Percentiles rank a stretch among this genome's conserved stretches.
phyloP scores from a whole-genome alignment of 2,329 filamentous ascomycete genomes.

The Chaetomium globosum region DNA sequence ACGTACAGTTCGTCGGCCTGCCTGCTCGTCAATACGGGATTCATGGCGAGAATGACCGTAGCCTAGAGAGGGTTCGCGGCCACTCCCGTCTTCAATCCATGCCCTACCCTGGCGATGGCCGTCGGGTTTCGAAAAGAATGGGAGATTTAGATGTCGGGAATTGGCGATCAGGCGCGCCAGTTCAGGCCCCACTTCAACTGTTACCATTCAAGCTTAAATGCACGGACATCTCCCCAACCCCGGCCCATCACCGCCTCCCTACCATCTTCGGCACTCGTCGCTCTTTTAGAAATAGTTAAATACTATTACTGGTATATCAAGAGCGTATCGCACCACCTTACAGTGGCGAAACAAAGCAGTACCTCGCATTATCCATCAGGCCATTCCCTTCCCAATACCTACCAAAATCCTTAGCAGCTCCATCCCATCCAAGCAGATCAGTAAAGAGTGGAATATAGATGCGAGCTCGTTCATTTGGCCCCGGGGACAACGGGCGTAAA shows the following conservation, averaged over 20 bases:
- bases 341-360: background rate
- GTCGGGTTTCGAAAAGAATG: background rate
- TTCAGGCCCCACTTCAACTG: no score
- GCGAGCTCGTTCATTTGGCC: background rate
- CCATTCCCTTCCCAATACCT: background rate
- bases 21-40: conserved; percentile 71
- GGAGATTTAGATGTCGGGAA: background rate
- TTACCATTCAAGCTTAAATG: no score
- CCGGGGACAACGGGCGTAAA: background rate
- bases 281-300: background rate
- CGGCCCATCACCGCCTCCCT: no score
- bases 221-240: no score
- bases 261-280: no score
- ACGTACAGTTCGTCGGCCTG: conserved; percentile 88
- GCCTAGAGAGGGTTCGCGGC: conserved; percentile 16
- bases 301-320: background rate
- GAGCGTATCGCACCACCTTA: background rate
- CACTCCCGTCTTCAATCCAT: background rate
- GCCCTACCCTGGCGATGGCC: background rate
- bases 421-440: background rate
- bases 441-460: background rate
- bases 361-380: background rate
- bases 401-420: background rate
- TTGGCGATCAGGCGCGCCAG: no score
- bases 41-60: conserved; percentile 55